Percentiles rank a stretch among this genome's conserved stretches.
Evolutionary conservation across 352 stramenopile genomes (phyloP).

Genomic region (Globisporangium uncinulatum): DNA sequence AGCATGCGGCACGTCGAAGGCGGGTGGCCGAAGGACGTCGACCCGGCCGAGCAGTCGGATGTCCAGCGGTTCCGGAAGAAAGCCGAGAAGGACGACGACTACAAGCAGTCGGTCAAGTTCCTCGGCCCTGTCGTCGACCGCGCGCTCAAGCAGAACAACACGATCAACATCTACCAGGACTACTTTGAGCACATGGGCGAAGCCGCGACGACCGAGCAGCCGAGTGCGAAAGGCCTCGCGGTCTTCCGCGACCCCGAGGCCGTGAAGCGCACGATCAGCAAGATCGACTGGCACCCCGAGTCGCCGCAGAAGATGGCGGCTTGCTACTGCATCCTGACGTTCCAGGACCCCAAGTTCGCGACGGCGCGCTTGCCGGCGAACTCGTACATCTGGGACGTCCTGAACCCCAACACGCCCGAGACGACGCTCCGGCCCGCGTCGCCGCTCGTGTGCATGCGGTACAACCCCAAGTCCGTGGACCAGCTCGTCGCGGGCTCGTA

Average conservation of each 20-base stretch:
- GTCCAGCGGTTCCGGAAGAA: slow-evolving; percentile 96
- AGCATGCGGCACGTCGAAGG: slow-evolving; percentile 95
- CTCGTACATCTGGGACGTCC: slow-evolving; percentile 96
- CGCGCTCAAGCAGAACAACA: slow-evolving; percentile 97
- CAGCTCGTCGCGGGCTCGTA: slow-evolving; percentile 94
- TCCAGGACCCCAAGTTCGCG: slow-evolving; percentile 93
- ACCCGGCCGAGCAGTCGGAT: slow-evolving; percentile 94
- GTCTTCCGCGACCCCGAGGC: slow-evolving; percentile 95
- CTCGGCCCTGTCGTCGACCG: slow-evolving; percentile 90
- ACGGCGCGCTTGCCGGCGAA: slow-evolving; percentile 71
- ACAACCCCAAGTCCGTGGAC: slow-evolving; percentile 96
- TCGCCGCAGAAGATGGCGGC: slow-evolving; percentile 94
- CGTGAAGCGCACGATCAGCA: slow-evolving; percentile 92
- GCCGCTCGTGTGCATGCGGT: slow-evolving; percentile 91
- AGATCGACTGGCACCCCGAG: slow-evolving; percentile 97
- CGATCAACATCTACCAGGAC: slow-evolving; percentile 97
- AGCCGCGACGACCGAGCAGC: slow-evolving; percentile 91
- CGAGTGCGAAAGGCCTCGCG: slow-evolving; percentile 94
- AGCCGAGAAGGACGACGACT: slow-evolving; percentile 96
- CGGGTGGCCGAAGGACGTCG: slow-evolving; percentile 97
- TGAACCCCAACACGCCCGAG: slow-evolving; percentile 96
- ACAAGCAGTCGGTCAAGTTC: slow-evolving; percentile 92
- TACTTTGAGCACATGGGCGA: slow-evolving; percentile 93
- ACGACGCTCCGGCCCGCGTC: slow-evolving; percentile 87
- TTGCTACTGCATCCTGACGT: slow-evolving; percentile 95